Percentiles rank a stretch among this genome's conserved stretches.
phyloP scores from a whole-genome alignment of 2,329 filamentous ascomycete genomes.

The Huntiella decipiens region DNA sequence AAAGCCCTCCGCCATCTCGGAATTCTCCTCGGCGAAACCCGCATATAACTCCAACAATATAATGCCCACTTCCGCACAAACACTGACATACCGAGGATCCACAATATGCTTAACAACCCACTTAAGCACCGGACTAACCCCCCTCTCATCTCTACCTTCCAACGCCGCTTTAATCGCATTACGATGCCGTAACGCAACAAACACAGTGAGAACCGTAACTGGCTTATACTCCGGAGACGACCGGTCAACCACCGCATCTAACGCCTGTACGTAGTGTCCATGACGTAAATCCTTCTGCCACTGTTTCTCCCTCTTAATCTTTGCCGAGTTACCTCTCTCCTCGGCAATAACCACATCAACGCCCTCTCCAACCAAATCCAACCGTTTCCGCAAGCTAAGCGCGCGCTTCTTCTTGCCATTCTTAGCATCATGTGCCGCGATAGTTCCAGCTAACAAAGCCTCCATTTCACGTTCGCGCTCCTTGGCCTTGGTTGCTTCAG shows the following conservation, averaged over 20 bases:
- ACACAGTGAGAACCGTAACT: conserved; percentile 50
- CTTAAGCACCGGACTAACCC: conserved; percentile 61
- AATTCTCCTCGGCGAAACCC: conserved; percentile 54
- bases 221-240: conserved; percentile 33
- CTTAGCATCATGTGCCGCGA: conserved; percentile 58
- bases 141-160: conserved; percentile 59
- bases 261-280: conserved; percentile 54
- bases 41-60: conserved; percentile 76
- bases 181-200: conserved; percentile 73
- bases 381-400: conserved; percentile 27
- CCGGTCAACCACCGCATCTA: conserved; percentile 57
- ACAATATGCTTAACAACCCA: conserved; percentile 70
- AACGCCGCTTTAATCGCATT: conserved; percentile 68
- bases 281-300: conserved; percentile 75
- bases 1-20: conserved; percentile 53
- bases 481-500: conserved; percentile 56
- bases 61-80: conserved; percentile 70
- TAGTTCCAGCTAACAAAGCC: conserved; percentile 55
- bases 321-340: conserved; percentile 20
- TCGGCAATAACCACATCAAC: conserved; percentile 78
- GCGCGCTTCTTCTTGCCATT: conserved; percentile 48
- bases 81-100: conserved; percentile 60
- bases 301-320: conserved; percentile 40
- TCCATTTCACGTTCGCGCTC: conserved; percentile 74
- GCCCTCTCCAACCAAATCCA: conserved; percentile 68